Conservation (phyloP, 306 rosid genomes). For the Abrus pulchellus region DNA sequence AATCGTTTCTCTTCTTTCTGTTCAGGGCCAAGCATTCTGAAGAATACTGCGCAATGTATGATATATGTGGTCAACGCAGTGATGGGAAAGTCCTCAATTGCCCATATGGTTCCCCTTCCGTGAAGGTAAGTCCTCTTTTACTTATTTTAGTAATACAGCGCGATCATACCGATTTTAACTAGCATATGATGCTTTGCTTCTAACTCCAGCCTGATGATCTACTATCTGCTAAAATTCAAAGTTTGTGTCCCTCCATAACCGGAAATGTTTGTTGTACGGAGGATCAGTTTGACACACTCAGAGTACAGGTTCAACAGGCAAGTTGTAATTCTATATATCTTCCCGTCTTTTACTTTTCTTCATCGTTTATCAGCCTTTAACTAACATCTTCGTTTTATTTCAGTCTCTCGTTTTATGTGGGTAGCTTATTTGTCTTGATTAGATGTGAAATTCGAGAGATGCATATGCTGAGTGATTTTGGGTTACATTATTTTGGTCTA, state of each 20-base stretch:
- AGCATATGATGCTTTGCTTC: conserved; percentile 11
- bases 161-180: neutral
- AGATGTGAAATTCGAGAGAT: neutral
- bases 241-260: conserved; percentile 82
- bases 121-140: conserved; percentile 60
- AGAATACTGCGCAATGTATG: conserved; percentile 97
- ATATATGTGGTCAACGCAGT: conserved; percentile 84
- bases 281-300: conserved; percentile 81
- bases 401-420: neutral
- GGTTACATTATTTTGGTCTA: neutral
- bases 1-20: neutral
- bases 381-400: neutral
- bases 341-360: neutral
- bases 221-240: conserved; percentile 91
- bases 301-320: conserved; percentile 94
- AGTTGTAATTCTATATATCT: conserved; percentile 41
- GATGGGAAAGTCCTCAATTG: conserved; percentile 93
- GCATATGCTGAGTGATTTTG: neutral
- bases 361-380: neutral
- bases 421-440: neutral
- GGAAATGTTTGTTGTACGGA: conserved; percentile 93
- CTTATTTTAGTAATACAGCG: conserved; percentile 1
- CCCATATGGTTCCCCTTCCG: conserved; percentile 84
- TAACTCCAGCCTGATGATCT: conserved; percentile 79
- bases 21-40: conserved; percentile 68